Conservation (phyloP, 129 eudicot species). For the Apium graveolens region DNA sequence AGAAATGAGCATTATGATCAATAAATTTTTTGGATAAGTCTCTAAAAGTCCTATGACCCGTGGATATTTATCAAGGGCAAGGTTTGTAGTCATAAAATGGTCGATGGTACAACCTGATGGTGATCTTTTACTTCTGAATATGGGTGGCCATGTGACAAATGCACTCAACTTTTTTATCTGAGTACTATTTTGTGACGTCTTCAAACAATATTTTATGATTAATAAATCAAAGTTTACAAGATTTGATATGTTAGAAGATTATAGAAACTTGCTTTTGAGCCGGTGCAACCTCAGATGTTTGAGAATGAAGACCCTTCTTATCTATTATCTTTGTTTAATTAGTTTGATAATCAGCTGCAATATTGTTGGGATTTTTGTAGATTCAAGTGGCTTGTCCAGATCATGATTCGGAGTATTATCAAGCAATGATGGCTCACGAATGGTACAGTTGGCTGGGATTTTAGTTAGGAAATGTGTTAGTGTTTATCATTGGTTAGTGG, state of each 20-base stretch:
- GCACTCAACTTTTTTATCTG: constrained; percentile 32
- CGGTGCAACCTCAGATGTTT: constrained; percentile 9
- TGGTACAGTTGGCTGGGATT: constrained; percentile 1
- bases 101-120: constrained; percentile 28
- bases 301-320: constrained; percentile 18
- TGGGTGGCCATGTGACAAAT: constrained; percentile 36
- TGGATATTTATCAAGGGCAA: constrained; percentile 23
- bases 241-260: constrained; percentile 28
- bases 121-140: constrained; percentile 18
- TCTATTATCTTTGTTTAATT: not conserved
- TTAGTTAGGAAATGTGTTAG: not conserved
- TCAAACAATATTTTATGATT: constrained; percentile 25
- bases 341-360: not conserved
- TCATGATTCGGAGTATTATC: constrained; percentile 12
- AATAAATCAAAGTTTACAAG: constrained; percentile 21
- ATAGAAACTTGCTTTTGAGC: constrained; percentile 13
- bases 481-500: no score
- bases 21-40: no score
- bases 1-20: no score
- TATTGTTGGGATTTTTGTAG: constrained; percentile 6
- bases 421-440: not conserved
- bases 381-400: constrained; percentile 9
- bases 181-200: constrained; percentile 21
- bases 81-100: constrained; percentile 29
- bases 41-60: not conserved